Evolutionary conservation across 2,329 filamentous ascomycete species (phyloP).

Genomic region (Colletotrichum shisoi): DNA sequence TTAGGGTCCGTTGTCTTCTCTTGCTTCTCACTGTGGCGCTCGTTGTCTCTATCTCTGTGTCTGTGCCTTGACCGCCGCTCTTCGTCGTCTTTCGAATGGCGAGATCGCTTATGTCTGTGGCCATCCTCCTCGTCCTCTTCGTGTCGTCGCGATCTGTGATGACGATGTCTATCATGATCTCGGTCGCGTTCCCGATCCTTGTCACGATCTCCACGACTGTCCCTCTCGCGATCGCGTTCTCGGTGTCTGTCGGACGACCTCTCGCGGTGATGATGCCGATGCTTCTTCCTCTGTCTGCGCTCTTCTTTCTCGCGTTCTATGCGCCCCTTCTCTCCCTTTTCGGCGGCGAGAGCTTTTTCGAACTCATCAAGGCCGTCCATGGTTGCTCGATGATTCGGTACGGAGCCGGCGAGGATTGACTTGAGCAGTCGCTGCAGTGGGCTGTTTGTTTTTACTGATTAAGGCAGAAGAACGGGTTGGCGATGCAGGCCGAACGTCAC

Average conservation of each 20-base stretch:
- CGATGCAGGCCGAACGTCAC: constrained; percentile 34
- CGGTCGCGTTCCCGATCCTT: constrained; percentile 47
- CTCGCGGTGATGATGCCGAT: constrained; percentile 57
- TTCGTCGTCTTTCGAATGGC: constrained; percentile 62
- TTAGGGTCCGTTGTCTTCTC: constrained; percentile 58
- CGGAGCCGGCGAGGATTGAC: background rate
- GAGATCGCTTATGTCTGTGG: constrained; percentile 71
- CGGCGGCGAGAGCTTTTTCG: constrained; percentile 76
- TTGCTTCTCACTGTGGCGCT: constrained; percentile 42
- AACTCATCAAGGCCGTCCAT: constrained; percentile 74
- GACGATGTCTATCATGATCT: constrained; percentile 46
- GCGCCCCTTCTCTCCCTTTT: constrained; percentile 63
- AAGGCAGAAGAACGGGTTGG: constrained; percentile 5
- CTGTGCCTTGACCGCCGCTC: constrained; percentile 47
- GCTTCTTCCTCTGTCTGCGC: constrained; percentile 55
- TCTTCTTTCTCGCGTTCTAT: constrained; percentile 57
- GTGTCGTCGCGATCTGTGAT: constrained; percentile 49
- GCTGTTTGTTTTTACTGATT: background rate
- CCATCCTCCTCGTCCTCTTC: constrained; percentile 60
- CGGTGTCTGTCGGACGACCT: constrained; percentile 43
- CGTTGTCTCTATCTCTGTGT: constrained; percentile 40
- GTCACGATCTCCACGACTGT: constrained; percentile 44
- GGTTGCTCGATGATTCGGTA: constrained; percentile 6
- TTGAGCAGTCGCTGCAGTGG: background rate
- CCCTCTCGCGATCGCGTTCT: constrained; percentile 39